A percentile compares a stretch with the other conserved stretches of the same genome.
phyloP scores from a whole-genome alignment of 495 filamentous ascomycete species.

The Aspergillus conjunctus region DNA sequence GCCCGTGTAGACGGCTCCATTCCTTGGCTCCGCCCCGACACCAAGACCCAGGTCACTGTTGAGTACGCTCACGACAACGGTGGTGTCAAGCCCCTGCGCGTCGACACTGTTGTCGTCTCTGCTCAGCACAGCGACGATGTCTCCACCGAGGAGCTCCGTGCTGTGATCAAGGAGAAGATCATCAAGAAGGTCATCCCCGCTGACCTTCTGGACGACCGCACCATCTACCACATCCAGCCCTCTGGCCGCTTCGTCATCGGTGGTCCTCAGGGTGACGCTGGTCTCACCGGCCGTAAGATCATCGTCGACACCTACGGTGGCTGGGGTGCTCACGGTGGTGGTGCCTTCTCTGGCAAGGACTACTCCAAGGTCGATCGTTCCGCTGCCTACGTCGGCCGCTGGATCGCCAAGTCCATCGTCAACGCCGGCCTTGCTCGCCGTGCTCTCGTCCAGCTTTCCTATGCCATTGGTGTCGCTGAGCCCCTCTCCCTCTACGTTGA shows the following conservation, averaged over 20 bases:
- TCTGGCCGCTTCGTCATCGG: constrained; percentile 98
- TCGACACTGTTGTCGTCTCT: constrained; percentile 96
- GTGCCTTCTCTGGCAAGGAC: constrained; percentile 99
- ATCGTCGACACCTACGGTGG: constrained; percentile 99
- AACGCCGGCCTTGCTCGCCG: constrained; percentile 85
- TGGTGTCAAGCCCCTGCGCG: constrained; percentile 86
- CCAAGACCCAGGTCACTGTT: constrained; percentile 99
- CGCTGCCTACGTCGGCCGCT: constrained; percentile 94
- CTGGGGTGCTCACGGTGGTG: constrained; percentile 99
- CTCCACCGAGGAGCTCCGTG: constrained; percentile 88
- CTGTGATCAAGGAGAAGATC: constrained; percentile 97
- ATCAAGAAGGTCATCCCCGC: constrained; percentile 90
- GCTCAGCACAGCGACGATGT: constrained; percentile 91
- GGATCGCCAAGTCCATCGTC: constrained; percentile 98
- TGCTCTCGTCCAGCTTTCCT: constrained; percentile 93
- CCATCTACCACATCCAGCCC: constrained; percentile 97
- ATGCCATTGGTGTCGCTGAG: constrained; percentile 98
- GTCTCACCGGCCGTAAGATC: constrained; percentile 99
- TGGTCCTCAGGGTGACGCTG: constrained; percentile 97
- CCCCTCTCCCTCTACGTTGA: constrained; percentile 82
- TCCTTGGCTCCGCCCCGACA: constrained; percentile 95
- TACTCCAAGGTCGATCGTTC: constrained; percentile 99
- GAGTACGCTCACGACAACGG: constrained; percentile 97
- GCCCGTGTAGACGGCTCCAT: constrained; percentile 84
- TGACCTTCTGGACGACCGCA: constrained; percentile 87